Percentiles rank a stretch among this genome's conserved stretches.
Conservation (phyloP, 345 rosid species). For the Garcia nutans region DNA sequence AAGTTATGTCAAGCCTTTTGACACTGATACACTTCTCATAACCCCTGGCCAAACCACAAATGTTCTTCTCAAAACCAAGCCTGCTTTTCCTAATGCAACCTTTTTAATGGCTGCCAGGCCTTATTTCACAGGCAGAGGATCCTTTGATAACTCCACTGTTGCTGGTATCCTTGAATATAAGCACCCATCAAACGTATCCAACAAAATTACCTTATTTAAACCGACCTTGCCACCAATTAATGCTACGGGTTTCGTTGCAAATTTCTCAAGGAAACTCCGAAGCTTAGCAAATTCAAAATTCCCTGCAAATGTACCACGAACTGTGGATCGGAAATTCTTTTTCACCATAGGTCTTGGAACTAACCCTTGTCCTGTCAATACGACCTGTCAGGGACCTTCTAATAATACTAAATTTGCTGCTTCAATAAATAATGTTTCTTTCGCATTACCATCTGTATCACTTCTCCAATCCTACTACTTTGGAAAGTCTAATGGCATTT, state of each 20-base stretch:
- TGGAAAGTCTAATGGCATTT: constrained; percentile 26
- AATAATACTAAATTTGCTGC: constrained; percentile 31
- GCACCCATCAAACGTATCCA: neutral
- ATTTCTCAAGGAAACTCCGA: constrained; percentile 22
- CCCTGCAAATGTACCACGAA: constrained; percentile 30
- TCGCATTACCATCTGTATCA: constrained; percentile 20
- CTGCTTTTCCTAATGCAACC: constrained; percentile 25
- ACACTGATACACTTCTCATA: constrained; percentile 19
- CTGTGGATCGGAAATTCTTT: constrained; percentile 21
- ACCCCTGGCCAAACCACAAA: constrained; percentile 34
- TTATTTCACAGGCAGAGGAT: constrained; percentile 25
- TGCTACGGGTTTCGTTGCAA: constrained; percentile 19
- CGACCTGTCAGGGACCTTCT: constrained; percentile 31
- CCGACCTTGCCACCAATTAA: constrained; percentile 27
- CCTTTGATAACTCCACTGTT: constrained; percentile 26
- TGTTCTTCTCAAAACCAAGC: constrained; percentile 29
- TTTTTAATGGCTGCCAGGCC: constrained; percentile 28
- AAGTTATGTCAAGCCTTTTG: constrained; percentile 25
- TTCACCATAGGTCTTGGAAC: constrained; percentile 31
- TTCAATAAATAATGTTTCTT: constrained; percentile 25
- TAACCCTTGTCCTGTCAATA: constrained; percentile 21
- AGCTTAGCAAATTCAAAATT: constrained; percentile 22
- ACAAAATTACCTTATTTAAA: constrained; percentile 4
- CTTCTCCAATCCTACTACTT: constrained; percentile 25
- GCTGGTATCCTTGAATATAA: constrained; percentile 23